phyloP scores from a whole-genome alignment of 2,329 filamentous ascomycete species.

The Tolypocladium paradoxum region DNA sequence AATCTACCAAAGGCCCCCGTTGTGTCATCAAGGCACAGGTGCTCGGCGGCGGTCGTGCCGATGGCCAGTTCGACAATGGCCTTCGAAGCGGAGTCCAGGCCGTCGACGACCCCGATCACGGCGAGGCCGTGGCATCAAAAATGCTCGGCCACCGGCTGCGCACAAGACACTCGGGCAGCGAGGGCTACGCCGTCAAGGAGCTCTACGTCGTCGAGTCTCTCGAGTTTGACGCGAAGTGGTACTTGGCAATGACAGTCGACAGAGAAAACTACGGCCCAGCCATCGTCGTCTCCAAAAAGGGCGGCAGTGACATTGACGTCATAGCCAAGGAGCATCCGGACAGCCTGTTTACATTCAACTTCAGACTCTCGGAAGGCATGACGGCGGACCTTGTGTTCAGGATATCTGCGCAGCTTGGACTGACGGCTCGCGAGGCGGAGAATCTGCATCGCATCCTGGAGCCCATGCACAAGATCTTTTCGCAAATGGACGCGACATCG shows the following conservation, averaged over 20 bases:
- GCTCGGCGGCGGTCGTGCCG: constrained; percentile 6
- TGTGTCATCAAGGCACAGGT: constrained; percentile 18
- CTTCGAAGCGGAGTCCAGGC: constrained; percentile 3
- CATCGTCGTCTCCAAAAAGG: constrained; percentile 22
- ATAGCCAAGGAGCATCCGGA: constrained; percentile 4
- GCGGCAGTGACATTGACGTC: constrained; percentile 7
- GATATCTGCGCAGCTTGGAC: constrained; percentile 4
- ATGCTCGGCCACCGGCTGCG: constrained; percentile 8
- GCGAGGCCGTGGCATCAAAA: constrained; percentile 7
- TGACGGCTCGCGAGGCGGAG: not conserved
- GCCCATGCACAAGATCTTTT: constrained; percentile 26
- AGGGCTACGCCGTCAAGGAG: constrained; percentile 13
- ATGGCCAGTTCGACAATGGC: constrained; percentile 6
- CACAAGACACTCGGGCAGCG: not conserved
- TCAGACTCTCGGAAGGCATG: constrained; percentile 17
- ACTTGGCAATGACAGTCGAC: constrained; percentile 30
- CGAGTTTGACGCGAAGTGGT: constrained; percentile 22
- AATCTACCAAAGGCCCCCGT: constrained; percentile 6
- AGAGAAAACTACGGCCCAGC: constrained; percentile 27
- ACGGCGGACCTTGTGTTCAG: constrained; percentile 9
- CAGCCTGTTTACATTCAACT: constrained; percentile 9
- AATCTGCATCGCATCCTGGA: constrained; percentile 12
- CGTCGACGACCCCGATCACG: constrained; percentile 8
- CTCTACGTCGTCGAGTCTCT: constrained; percentile 25
- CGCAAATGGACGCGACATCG: constrained; percentile 32